Evolutionary conservation across 1,284 basidiomycete genomes (phyloP), one percentile per base, ranked within the genome.

Genomic region (Austroboletus niveus): DNA sequence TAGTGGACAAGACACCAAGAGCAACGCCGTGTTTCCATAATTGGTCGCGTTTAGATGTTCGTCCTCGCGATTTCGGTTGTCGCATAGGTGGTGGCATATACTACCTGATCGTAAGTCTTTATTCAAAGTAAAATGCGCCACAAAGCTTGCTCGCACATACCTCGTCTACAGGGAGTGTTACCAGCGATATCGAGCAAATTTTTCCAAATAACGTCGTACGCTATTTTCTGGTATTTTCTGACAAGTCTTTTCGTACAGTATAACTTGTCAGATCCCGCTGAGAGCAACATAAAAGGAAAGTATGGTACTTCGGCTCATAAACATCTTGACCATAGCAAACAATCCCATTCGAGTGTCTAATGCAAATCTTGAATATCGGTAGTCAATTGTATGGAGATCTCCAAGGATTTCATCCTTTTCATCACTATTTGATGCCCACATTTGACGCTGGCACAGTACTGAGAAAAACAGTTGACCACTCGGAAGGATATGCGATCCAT

Each of bases 131-230:
- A 22, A 54, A 29, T 11, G 31, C 30, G 11, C 24, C n/a, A 22
- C 14, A 24, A 38, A 31, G 20, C 11, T 41, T 27, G 27, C 8
- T 17, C 31, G 15, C 24, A 54, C 64, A 32, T 66, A 93, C 93
- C 79, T 98, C 97, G 61, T 99, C 94, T 39, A 98, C 75, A 11
- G 99, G 77, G 2, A 99, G 79, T 24, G 84, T 97, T 98, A 14
- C 84, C 91, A 61, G 90, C 85, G 47, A 99, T 92, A 61, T 99
- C 92, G 56, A 99, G 92, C 47, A 88, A 75, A 65, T 99, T 99
- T 75, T 72, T 5, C 92, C 94, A 70, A 98, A 99, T 27, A 99
- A 65, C 1, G 76, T 76, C 20, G 75, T 65, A 27, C 95, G 80
- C 59, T 96, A 92, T 34, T 77, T 68, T 48, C 85, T 78, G 1